phyloP scores from a whole-genome alignment of 768 basidiomycete genomes.

The Boletus subcaerulescens region DNA sequence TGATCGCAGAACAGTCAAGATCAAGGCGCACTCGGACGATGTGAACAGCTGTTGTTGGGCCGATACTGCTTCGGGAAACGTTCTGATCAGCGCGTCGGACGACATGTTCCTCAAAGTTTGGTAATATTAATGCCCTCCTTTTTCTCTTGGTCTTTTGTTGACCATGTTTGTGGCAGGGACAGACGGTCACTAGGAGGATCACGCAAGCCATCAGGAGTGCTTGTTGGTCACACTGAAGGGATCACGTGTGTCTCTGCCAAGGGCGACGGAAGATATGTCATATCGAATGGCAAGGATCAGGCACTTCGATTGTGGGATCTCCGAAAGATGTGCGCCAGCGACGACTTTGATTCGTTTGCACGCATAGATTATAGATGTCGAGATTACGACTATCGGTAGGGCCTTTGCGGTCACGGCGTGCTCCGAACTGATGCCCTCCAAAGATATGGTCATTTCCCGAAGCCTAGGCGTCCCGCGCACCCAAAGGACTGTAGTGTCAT shows the following conservation, averaged over 20 bases:
- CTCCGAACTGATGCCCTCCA: slow-evolving; percentile 9
- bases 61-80: slow-evolving; percentile 87
- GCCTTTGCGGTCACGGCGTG: not conserved
- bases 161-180: slow-evolving; percentile 38
- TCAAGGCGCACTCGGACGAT: slow-evolving; percentile 84
- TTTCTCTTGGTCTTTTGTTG: not conserved
- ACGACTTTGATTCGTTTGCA: slow-evolving; percentile 59
- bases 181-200: slow-evolving; percentile 45
- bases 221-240: slow-evolving; percentile 95
- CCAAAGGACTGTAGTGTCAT: slow-evolving; percentile 92
- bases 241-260: slow-evolving; percentile 94
- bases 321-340: slow-evolving; percentile 81
- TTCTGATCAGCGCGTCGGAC: slow-evolving; percentile 93
- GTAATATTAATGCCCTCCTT: slow-evolving; percentile 40
- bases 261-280: slow-evolving; percentile 92
- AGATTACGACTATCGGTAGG: slow-evolving; percentile 82
- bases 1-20: slow-evolving; percentile 75
- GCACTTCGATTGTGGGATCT: slow-evolving; percentile 90
- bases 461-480: slow-evolving; percentile 60
- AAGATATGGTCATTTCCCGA: slow-evolving; percentile 67
- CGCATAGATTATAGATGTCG: slow-evolving; percentile 51
- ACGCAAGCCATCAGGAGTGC: slow-evolving; percentile 83
- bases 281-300: slow-evolving; percentile 97
- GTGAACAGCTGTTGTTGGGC: slow-evolving; percentile 98
- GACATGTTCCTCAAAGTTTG: slow-evolving; percentile 95